A percentile compares a stretch with the other conserved stretches of the same genome.
These are phyloP conservation scores for Fraxinus excelsior DNA, from an alignment of 257 asterid species.

Conservation along the genomic window DNA sequence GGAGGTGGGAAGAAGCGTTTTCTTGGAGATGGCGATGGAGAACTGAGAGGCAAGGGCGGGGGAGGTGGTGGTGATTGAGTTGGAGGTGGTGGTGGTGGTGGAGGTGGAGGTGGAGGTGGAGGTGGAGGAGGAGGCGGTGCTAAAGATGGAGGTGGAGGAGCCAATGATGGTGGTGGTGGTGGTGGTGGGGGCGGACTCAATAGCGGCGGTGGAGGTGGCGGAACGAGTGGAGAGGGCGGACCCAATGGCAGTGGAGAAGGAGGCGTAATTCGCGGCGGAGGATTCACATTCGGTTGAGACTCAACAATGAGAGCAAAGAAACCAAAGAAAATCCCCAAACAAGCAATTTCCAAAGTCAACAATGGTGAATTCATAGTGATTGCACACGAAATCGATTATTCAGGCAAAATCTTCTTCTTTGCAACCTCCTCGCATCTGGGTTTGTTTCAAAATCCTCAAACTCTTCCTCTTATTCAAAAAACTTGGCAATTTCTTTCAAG, in stretches of 20 bases:
- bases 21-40: constrained; percentile 32
- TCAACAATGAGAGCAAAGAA: no score
- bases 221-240: no score
- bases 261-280: no score
- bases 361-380: not conserved
- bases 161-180: constrained; percentile 24
- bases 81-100: constrained; percentile 28
- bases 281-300: no score
- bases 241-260: no score
- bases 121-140: constrained; percentile 33
- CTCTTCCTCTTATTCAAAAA: constrained; percentile 15
- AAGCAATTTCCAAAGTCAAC: no score
- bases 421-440: constrained; percentile 52
- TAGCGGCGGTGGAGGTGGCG: not conserved
- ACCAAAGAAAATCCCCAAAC: no score
- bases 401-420: constrained; percentile 28
- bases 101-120: not conserved
- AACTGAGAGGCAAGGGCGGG: constrained; percentile 11
- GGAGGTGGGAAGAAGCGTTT: constrained; percentile 28
- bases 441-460: constrained; percentile 24
- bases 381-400: not conserved
- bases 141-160: not conserved
- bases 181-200: constrained; percentile 14
- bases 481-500: constrained; percentile 9
- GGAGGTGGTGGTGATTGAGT: constrained; percentile 21